These are phyloP conservation scores for Berkeleyomyces rouxiae DNA, from an alignment of 2,329 filamentous ascomycete species.

Conservation along the genomic window DNA sequence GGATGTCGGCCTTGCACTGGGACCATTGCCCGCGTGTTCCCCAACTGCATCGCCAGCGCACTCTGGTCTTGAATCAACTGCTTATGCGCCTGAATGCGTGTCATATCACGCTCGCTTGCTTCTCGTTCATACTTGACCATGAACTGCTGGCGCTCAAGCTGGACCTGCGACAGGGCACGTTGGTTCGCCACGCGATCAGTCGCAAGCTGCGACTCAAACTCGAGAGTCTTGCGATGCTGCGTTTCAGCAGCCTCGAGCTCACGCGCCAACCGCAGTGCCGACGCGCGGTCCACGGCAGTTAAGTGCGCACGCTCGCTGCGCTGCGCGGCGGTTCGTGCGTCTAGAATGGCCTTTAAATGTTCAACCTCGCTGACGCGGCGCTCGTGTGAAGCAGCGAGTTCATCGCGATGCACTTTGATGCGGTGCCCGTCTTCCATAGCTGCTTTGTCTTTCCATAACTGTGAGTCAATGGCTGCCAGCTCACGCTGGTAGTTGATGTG, in stretches of 20 bases:
- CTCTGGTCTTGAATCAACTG: slow-evolving; percentile 34
- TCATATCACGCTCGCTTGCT: slow-evolving; percentile 29
- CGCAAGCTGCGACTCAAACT: slow-evolving; percentile 32
- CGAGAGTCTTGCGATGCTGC: slow-evolving; percentile 28
- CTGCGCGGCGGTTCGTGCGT: slow-evolving; percentile 19
- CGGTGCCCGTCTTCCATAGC: slow-evolving; percentile 36
- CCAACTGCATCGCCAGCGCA: slow-evolving; percentile 27
- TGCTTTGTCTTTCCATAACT: slow-evolving; percentile 31
- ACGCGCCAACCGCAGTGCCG: slow-evolving; percentile 19
- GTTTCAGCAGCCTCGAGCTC: slow-evolving; percentile 30
- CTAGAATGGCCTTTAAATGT: slow-evolving; percentile 23
- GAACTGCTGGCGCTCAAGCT: slow-evolving; percentile 34
- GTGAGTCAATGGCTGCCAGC: slow-evolving; percentile 33
- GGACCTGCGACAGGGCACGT: slow-evolving; percentile 32
- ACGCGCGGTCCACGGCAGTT: slow-evolving; percentile 15
- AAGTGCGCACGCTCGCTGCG: slow-evolving; percentile 17
- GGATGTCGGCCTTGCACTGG: slow-evolving; percentile 24
- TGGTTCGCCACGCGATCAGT: slow-evolving; percentile 31
- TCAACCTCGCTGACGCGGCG: slow-evolving; percentile 32
- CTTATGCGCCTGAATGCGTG: slow-evolving; percentile 33
- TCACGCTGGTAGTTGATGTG: slow-evolving; percentile 33
- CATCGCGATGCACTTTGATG: slow-evolving; percentile 28
- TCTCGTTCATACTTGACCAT: slow-evolving; percentile 29
- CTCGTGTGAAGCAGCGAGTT: slow-evolving; percentile 27
- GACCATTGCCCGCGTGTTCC: slow-evolving; percentile 21